Base-by-base conservation (phyloP, 2,329 filamentous ascomycete genomes). In the Venturia pyrina region DNA sequence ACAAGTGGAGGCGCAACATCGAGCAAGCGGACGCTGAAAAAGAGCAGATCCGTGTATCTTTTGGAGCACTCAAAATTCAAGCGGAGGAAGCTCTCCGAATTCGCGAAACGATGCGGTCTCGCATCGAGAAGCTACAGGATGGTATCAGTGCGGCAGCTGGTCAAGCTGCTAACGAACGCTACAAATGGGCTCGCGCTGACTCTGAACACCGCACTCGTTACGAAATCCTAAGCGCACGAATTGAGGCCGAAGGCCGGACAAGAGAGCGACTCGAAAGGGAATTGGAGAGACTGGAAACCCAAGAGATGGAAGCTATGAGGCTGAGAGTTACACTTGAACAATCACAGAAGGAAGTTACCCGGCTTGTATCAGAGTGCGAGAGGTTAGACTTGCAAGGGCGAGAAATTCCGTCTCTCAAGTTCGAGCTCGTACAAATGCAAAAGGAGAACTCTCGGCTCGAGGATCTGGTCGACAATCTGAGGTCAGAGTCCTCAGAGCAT, bases 41-140 rank as follows among this genome's bases (percentile, higher is more conserved):
- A 70, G 90, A 89, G 75, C 87, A 89, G 69, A 80, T 97, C 66
- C 87, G 87, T 70, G 87, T 85, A 73, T 87, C 87, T 40, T 85
- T 96, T 66, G 85, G 88, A 68, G 88, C 87, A 28, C 82, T 96
- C 65, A 86, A 87, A 68, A 84, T 84, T 59, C 92, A 96, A 73
- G 85, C 95, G 53, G 88, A 95, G 72, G 93, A 96, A 78, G 93
- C 91, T 72, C 87, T 93, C 72, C 87, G 89, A 69, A 85, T 96
- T 67, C 88, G 92, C 66, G 91, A 96, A 74, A 87, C 83, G 68
- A 93, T 96, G 85, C 88, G 91, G 70, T 81, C 82, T 74, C 96
- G 95, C 76, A 89, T 97, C 72, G 86, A 93, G 70, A 87, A 87
- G 67, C 81, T 99, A 48, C 93, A 98, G 76, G 85, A 91, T 69